Base-by-base conservation (phyloP, 495 filamentous ascomycete species). In the Penicillium fimorum region DNA sequence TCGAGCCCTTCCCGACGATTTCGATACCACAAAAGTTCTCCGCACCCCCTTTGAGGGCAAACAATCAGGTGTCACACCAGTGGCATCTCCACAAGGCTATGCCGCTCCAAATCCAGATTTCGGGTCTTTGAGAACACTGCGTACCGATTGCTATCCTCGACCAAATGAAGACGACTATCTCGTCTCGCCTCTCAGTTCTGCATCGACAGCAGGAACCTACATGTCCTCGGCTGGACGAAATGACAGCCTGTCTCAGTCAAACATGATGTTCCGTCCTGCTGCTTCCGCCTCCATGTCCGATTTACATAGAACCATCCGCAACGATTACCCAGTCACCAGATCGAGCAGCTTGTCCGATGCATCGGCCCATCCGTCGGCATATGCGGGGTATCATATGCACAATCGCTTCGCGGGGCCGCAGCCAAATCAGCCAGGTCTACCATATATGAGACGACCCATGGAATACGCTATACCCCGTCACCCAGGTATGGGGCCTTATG, bases 1-100 rank as follows among this genome's bases (percentile, higher is more conserved):
- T 67, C 79, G 92, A 71, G 92, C 90, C 4, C 81, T 97, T 30
- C 92, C 92, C 22, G 91, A 93, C 60, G 87, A 92, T 68, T 97
- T 97, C 64, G 90, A 96, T 76, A 95, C 91, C 63, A 86, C 91
- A 10, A 89, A 94, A 73, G 91, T 92, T 8, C 76, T 97, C 20
- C 89, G 95, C 62, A 89, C 89, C n/a, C 87, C 90, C 7, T 79
- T 76, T 57, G 68, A 70, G 35, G 59, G 61, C 50, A 77, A 71
- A 48, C 66, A 68, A 41, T 53, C 61, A 12, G 62, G 69, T 32
- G 70, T 69, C 42, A 70, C 67, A 43, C 64, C 72, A 7, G 61
- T 74, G 45, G 62, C 62, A 47, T 77, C 66, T 27, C 70, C 68
- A 30, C 66, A 60, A 44, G 61, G 50, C 32, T 63, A 51, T 18